A percentile compares a stretch with the other conserved stretches of the same genome.
Evolutionary conservation across 306 rosid species (phyloP).

Genomic region (Astragalus glycyphyllos): DNA sequence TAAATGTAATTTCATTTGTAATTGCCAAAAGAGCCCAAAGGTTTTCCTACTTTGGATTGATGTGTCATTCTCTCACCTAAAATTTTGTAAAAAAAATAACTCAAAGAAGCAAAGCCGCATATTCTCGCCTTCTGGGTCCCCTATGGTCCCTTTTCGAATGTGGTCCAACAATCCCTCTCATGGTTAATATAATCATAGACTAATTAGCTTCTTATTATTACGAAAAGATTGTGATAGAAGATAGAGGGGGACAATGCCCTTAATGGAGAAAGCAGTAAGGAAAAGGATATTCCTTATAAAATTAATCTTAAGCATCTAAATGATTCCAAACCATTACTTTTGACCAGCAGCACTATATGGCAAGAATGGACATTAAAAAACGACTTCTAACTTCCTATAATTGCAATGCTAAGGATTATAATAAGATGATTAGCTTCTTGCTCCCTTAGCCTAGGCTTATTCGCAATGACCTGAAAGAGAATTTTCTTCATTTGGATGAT

Average conservation of each 20-base stretch:
- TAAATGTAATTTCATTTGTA: too few relatives aligned
- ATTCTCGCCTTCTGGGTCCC: slow-evolving; percentile 35
- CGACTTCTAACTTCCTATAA: slow-evolving; percentile 63
- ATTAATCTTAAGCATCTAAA: slow-evolving; percentile 54
- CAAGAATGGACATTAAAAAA: slow-evolving; percentile 33
- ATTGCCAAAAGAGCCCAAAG: too few relatives aligned
- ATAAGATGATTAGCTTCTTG: slow-evolving; percentile 38
- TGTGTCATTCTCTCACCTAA: too few relatives aligned
- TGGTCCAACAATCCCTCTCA: slow-evolving; percentile 22
- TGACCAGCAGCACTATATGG: slow-evolving; percentile 67
- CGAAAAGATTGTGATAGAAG: slow-evolving; percentile 41
- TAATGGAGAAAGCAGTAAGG: slow-evolving; percentile 69
- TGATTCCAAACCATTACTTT: slow-evolving; percentile 78
- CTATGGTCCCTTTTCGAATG: slow-evolving; percentile 15
- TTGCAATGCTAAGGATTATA: slow-evolving; percentile 56
- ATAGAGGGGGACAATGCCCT: slow-evolving; percentile 51
- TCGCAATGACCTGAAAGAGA: slow-evolving; percentile 30
- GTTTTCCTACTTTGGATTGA: too few relatives aligned
- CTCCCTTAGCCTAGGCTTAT: slow-evolving; percentile 48
- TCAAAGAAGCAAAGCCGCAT: slow-evolving; percentile 41
- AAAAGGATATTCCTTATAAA: slow-evolving; percentile 49
- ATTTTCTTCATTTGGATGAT: slow-evolving; percentile 37
- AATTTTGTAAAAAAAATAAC: too few relatives aligned
- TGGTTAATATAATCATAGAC: slow-evolving; percentile 34
- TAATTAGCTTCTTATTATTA: slow-evolving; percentile 37